Percentiles rank a stretch among this genome's conserved stretches.
These are phyloP conservation scores for Brassica rapa DNA, from an alignment of 345 rosid species.

Conservation along the genomic window DNA sequence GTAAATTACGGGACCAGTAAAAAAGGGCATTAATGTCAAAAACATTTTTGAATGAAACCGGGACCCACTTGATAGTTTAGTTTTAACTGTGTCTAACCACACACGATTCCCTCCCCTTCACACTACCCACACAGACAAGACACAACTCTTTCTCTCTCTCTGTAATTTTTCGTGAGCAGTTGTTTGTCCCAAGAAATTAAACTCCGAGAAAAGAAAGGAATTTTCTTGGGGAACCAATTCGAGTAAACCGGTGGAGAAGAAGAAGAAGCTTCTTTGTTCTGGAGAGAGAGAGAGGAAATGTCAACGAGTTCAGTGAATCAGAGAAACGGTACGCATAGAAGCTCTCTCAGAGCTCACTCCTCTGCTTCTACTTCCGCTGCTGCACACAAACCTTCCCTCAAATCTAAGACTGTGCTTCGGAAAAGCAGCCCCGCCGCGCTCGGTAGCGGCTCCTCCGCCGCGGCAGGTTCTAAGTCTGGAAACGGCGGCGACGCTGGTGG, in stretches of 20 bases:
- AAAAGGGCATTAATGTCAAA: constrained; percentile 34
- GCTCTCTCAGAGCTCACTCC: constrained; percentile 55
- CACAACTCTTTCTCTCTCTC: constrained; percentile 19
- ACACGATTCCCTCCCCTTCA: constrained; percentile 43
- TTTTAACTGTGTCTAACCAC: constrained; percentile 38
- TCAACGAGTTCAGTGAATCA: constrained; percentile 48
- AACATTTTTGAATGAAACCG: background rate
- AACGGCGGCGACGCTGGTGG: constrained; percentile 65
- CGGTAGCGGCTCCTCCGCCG: constrained; percentile 36
- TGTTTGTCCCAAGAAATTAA: constrained; percentile 29
- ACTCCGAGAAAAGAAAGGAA: constrained; percentile 5
- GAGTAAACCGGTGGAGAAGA: constrained; percentile 15
- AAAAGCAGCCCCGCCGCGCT: constrained; percentile 75
- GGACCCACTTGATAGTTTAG: constrained; percentile 17
- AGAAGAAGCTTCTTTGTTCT: constrained; percentile 29
- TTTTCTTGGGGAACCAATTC: constrained; percentile 33
- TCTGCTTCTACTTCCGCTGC: constrained; percentile 43
- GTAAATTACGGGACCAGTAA: constrained; percentile 19
- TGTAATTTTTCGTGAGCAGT: constrained; percentile 3
- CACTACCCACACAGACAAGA: constrained; percentile 23
- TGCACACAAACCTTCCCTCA: constrained; percentile 50
- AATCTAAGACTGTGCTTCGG: constrained; percentile 59
- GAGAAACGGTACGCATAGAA: constrained; percentile 58
- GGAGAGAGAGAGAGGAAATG: constrained; percentile 28
- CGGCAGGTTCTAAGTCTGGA: constrained; percentile 30